Evolutionary conservation across 345 rosid species (phyloP), one percentile per base, ranked within the genome.

Genomic region (Schrenkiella parvula): DNA sequence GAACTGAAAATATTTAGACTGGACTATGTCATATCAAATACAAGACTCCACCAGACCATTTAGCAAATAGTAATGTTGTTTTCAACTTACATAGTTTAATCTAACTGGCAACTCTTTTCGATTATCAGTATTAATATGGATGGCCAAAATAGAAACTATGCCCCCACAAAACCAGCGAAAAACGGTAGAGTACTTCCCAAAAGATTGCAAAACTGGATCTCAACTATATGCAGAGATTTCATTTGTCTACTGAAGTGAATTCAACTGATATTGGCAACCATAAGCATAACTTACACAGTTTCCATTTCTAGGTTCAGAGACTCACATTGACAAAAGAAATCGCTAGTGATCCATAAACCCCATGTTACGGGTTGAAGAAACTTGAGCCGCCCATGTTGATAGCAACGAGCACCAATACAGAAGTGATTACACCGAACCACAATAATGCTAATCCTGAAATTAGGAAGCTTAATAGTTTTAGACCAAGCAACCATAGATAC

Each of bases 311-410:
- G 52, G 64, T 60, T 56, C 60, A 35, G 73, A 82, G 50, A 74
- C 63, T 81, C 81, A 82, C 88, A 54, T 74, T 65, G 64, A 63
- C 64, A 44, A 73, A 69, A 51, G 34, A 75, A 65, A 62, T 73
- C 39, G 35, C 39, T 13, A 68, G 62, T 60, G 71, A 67, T 63
- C 31, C 52, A 50, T 43, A 22, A 52, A 56, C 39, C 43, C 70
- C 73, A 46, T 29, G 48, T 87, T 83, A 91, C 75, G 97, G 96
- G 77, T 89, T 91, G 85, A 95, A 95, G 72, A 88, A 82, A 82
- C 87, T 77, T 65, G 96, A 84, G 67, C 87, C 87, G 26, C 84
- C 82, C 74, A 84, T 75, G 72, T 70, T 91, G 61, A 89, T 43
- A 79, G 99, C 90, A 74, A 87, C 85, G 22, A 95, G 77, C 65